These are phyloP conservation scores for Cryptosporidium viatorum DNA, from an alignment of 169 alveolate genomes.

Conservation along the genomic window DNA sequence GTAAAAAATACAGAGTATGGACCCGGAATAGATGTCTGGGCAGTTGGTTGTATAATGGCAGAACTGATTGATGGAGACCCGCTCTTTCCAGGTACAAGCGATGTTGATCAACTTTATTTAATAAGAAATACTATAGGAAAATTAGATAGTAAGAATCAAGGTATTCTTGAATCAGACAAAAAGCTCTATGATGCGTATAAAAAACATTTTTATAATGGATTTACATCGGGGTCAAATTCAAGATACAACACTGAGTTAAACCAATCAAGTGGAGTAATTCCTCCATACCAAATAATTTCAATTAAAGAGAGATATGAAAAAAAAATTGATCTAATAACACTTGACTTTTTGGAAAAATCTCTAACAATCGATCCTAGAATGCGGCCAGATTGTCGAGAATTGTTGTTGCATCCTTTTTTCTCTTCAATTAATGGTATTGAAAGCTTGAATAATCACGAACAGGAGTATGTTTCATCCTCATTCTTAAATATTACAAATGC, in stretches of 20 bases:
- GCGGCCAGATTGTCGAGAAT: constrained; percentile 84
- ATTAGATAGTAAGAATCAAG: constrained; percentile 82
- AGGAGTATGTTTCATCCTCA: neutral
- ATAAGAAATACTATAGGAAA: constrained; percentile 87
- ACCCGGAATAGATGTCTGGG: constrained; percentile 91
- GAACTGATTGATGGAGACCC: constrained; percentile 94
- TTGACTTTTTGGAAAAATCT: constrained; percentile 85
- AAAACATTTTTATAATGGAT: constrained; percentile 58
- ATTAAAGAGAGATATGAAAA: constrained; percentile 86
- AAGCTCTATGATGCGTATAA: constrained; percentile 60
- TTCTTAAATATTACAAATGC: neutral
- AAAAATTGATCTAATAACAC: constrained; percentile 80
- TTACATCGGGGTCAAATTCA: constrained; percentile 84
- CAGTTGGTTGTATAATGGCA: constrained; percentile 93
- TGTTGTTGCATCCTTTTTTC: constrained; percentile 87
- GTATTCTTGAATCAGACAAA: constrained; percentile 84
- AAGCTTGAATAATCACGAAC: neutral
- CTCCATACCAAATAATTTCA: constrained; percentile 74
- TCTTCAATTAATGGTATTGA: neutral
- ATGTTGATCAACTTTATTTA: constrained; percentile 87
- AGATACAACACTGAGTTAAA: constrained; percentile 81
- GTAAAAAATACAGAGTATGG: constrained; percentile 85
- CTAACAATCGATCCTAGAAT: constrained; percentile 86
- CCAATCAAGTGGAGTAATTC: constrained; percentile 39
- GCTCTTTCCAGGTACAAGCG: constrained; percentile 93